These are phyloP conservation scores for Starmerella bombi DNA, from an alignment of 805 yeast genomes.

Conservation along the genomic window DNA sequence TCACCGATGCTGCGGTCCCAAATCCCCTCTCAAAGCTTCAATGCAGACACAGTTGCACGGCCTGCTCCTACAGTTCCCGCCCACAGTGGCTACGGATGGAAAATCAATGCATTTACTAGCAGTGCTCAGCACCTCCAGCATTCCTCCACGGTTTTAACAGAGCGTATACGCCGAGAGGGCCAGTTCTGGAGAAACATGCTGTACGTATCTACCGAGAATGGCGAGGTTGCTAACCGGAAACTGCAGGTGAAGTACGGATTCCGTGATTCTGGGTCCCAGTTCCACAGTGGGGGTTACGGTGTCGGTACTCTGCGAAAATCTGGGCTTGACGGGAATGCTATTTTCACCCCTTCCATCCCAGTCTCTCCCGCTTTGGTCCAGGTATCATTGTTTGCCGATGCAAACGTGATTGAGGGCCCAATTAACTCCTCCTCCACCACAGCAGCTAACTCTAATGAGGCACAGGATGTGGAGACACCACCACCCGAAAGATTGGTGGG, in stretches of 20 bases:
- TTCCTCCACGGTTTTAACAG: constrained; percentile 39
- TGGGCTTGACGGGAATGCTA: constrained; percentile 32
- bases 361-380: constrained; percentile 35
- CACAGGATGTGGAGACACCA: constrained; percentile 1
- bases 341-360: constrained; percentile 30
- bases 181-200: constrained; percentile 50
- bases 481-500: constrained; percentile 5
- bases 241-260: constrained; percentile 82
- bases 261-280: constrained; percentile 79
- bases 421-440: neutral
- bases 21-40: constrained; percentile 21
- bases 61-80: constrained; percentile 13
- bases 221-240: constrained; percentile 54
- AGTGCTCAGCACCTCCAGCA: constrained; percentile 40
- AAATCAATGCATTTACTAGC: constrained; percentile 49
- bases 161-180: constrained; percentile 48
- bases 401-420: too few species aligned
- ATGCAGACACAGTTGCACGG: constrained; percentile 25
- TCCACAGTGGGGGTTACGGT: constrained; percentile 43
- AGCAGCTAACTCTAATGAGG: neutral
- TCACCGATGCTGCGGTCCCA: constrained; percentile 27
- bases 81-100: constrained; percentile 55
- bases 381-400: constrained; percentile 40
- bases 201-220: constrained; percentile 28
- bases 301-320: constrained; percentile 35